A percentile compares a stretch with the other conserved stretches of the same genome.
phyloP scores from a whole-genome alignment of 2,329 filamentous ascomycete genomes.

The Aureobasidium sp. region DNA sequence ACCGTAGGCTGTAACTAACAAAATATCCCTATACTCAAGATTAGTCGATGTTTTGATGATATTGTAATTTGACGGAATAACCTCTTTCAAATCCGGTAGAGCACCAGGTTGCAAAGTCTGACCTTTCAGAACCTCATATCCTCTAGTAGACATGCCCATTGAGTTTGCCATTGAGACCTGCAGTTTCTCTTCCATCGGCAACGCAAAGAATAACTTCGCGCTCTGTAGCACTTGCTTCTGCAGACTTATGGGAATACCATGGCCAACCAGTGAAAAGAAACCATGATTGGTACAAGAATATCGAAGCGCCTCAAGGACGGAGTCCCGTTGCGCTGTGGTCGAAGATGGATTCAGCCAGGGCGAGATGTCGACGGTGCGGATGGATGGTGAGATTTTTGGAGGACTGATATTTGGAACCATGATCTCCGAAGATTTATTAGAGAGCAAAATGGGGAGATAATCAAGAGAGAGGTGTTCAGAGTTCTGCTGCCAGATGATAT shows the following conservation, averaged over 20 bases:
- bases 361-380: not conserved
- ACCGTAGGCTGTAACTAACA: not conserved
- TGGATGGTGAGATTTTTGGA: not conserved
- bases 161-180: not conserved
- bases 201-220: not conserved
- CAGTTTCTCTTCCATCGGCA: not conserved
- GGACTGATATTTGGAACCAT: no score
- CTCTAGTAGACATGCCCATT: not conserved
- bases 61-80: not conserved
- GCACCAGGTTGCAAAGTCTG: not conserved
- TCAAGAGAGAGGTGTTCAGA: no score
- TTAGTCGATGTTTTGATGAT: no score
- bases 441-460: no score
- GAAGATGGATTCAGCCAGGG: not conserved
- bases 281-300: not conserved
- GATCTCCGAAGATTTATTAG: no score
- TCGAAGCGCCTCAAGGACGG: not conserved
- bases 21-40: not conserved
- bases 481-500: no score
- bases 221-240: not conserved
- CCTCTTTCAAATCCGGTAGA: not conserved
- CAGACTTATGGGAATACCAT: not conserved
- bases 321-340: not conserved
- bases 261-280: not conserved
- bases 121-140: not conserved